phyloP scores from a whole-genome alignment of 2,329 filamentous ascomycete species.

The Cordyceps farinosa region DNA sequence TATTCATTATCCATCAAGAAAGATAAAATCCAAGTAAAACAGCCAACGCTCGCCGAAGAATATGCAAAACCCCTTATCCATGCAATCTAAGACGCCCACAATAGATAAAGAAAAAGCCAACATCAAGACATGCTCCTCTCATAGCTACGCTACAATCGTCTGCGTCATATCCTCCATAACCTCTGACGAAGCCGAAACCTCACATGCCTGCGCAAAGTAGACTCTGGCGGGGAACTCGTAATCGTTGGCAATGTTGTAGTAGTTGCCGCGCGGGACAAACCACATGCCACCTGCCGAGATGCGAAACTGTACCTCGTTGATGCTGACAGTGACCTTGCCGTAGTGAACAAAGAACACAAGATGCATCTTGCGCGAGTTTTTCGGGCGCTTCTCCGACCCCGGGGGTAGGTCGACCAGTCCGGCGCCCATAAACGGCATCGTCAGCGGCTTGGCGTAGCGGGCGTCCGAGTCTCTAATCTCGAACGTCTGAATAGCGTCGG shows the following conservation, averaged over 20 bases:
- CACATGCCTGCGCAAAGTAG: conserved; percentile 91
- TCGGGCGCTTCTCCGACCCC: conserved; percentile 77
- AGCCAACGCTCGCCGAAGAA: conserved; percentile 6
- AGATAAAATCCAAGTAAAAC: background rate
- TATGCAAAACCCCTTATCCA: conserved; percentile 10
- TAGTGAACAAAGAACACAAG: conserved; percentile 91
- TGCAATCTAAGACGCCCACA: background rate
- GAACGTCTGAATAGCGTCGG: conserved; percentile 52
- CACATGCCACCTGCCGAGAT: conserved; percentile 86
- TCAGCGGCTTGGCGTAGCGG: conserved; percentile 83
- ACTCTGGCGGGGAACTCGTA: conserved; percentile 68
- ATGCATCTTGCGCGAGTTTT: conserved; percentile 94
- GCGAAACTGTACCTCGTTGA: conserved; percentile 72
- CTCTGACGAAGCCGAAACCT: conserved; percentile 33
- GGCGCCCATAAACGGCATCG: conserved; percentile 79
- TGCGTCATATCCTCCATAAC: conserved; percentile 12
- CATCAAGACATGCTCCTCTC: background rate
- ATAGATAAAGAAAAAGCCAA: background rate
- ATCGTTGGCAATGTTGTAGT: conserved; percentile 86
- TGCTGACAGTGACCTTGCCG: conserved; percentile 75
- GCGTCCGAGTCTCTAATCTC: conserved; percentile 67
- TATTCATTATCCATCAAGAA: conserved; percentile 10
- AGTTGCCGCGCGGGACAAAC: conserved; percentile 93
- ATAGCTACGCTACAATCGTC: background rate
- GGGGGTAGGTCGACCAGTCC: conserved; percentile 87